These are phyloP conservation scores for Aciculoconidium aculeatum DNA, from an alignment of 805 yeast species.

Conservation along the genomic window DNA sequence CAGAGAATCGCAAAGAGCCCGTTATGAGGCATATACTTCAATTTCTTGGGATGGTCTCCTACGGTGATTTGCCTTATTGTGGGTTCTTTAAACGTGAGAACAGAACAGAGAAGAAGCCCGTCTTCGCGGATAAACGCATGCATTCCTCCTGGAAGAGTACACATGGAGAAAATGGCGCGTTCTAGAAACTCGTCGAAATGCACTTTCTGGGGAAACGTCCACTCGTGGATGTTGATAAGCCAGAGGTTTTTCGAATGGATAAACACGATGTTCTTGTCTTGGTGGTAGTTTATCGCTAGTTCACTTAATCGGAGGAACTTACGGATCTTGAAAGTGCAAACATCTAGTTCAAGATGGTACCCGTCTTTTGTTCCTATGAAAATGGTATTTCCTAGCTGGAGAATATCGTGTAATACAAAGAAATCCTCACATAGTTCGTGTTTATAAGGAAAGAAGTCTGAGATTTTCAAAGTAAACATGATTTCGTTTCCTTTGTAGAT, in stretches of 20 bases:
- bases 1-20: slow-evolving; percentile 27
- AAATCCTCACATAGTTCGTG: too few relatives aligned
- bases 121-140: slow-evolving; percentile 29
- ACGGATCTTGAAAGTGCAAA: slow-evolving; percentile 7
- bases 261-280: slow-evolving; percentile 18
- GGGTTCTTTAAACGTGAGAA: slow-evolving; percentile 20
- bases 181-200: slow-evolving; percentile 32
- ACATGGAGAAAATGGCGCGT: slow-evolving; percentile 16
- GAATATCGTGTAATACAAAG: slow-evolving; percentile 13
- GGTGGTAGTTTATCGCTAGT: slow-evolving; percentile 18
- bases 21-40: slow-evolving; percentile 23
- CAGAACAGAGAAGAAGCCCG: slow-evolving; percentile 26
- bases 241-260: slow-evolving; percentile 24
- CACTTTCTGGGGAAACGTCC: slow-evolving; percentile 23
- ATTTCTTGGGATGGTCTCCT: slow-evolving; percentile 28
- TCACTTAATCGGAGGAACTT: slow-evolving; percentile 22
- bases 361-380: slow-evolving; percentile 33
- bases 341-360: slow-evolving; percentile 14
- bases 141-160: too few relatives aligned
- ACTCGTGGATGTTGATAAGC: slow-evolving; percentile 25
- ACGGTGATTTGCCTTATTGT: slow-evolving; percentile 23
- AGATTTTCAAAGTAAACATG: too few relatives aligned
- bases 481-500: too few relatives aligned
- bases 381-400: slow-evolving; percentile 6
- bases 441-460: too few relatives aligned